These are phyloP conservation scores for Penicillium sp. DNA, from an alignment of 2,329 filamentous ascomycete genomes.

Conservation along the genomic window DNA sequence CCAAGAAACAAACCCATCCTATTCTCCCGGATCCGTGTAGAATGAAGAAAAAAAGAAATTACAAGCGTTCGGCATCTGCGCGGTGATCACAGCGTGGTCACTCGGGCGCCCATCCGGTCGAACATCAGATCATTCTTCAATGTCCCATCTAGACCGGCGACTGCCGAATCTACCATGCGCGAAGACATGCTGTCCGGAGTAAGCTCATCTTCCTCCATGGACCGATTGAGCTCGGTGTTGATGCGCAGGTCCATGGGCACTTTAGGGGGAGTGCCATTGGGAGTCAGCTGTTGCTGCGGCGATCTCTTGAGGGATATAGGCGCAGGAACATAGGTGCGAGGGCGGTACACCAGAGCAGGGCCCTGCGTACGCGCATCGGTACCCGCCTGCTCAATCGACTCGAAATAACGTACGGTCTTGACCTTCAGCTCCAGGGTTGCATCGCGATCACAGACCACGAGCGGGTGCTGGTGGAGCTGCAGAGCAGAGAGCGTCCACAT, in stretches of 20 bases:
- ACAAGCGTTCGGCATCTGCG: no score
- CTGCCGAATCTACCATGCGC: constrained; percentile 42
- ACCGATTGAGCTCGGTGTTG: constrained; percentile 38
- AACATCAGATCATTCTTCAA: constrained; percentile 40
- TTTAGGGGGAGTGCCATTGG: constrained; percentile 27
- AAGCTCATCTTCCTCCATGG: constrained; percentile 40
- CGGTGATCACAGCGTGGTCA: constrained; percentile 22
- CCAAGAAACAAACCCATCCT: not conserved
- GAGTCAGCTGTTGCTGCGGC: constrained; percentile 22
- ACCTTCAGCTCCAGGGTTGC: constrained; percentile 66
- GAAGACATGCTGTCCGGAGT: constrained; percentile 48
- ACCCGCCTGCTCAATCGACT: constrained; percentile 63
- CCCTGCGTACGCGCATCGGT: constrained; percentile 43
- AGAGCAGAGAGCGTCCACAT: constrained; percentile 84
- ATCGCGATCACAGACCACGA: constrained; percentile 80
- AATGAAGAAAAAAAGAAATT: not conserved
- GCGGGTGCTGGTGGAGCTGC: constrained; percentile 72
- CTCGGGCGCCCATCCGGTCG: constrained; percentile 41
- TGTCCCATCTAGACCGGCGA: constrained; percentile 39
- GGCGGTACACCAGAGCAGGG: constrained; percentile 39
- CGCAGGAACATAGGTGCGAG: constrained; percentile 33
- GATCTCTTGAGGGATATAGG: constrained; percentile 22
- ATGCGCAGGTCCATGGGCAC: constrained; percentile 41
- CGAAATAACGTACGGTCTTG: constrained; percentile 69
- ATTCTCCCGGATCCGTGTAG: no score